phyloP scores from a whole-genome alignment of 495 filamentous ascomycete genomes.

The Neurospora intermedia region DNA sequence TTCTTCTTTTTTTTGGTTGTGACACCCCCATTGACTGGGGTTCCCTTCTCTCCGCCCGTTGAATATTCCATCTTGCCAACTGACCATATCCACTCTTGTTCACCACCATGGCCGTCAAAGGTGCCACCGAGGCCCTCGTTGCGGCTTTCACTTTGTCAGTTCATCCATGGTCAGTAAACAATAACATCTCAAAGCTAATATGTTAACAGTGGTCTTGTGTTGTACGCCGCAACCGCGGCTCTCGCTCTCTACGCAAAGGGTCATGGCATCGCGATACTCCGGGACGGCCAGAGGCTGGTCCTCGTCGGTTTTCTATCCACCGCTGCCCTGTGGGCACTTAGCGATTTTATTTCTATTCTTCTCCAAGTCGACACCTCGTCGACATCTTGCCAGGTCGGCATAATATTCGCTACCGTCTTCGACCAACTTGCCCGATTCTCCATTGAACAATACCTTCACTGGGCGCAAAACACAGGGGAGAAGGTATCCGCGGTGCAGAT shows the following conservation, averaged over 20 bases:
- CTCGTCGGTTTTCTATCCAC: slow-evolving; percentile 43
- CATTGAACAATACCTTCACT: slow-evolving; percentile 42
- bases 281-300: slow-evolving; percentile 54
- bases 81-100: slow-evolving; percentile 12
- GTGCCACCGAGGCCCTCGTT: slow-evolving; percentile 37
- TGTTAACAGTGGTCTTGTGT: slow-evolving; percentile 34
- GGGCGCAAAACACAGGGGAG: slow-evolving; percentile 29
- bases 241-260: slow-evolving; percentile 41
- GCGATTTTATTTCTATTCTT: slow-evolving; percentile 37
- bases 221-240: slow-evolving; percentile 40
- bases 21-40: slow-evolving; percentile 45
- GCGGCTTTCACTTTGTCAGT: slow-evolving; percentile 46
- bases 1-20: slow-evolving; percentile 6
- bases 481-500: slow-evolving; percentile 19
- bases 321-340: slow-evolving; percentile 40
- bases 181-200: slow-evolving; percentile 1
- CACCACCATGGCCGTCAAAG: slow-evolving; percentile 36
- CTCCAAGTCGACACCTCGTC: slow-evolving; percentile 29
- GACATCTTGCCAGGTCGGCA: slow-evolving; percentile 36
- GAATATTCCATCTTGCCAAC: slow-evolving; percentile 8
- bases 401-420: slow-evolving; percentile 39
- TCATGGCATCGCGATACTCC: slow-evolving; percentile 37
- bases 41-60: slow-evolving; percentile 22
- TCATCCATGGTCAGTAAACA: background rate
- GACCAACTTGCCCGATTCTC: slow-evolving; percentile 41